Conservation (phyloP, 106 monocot genomes). For the Phalaenopsis aphrodite region DNA sequence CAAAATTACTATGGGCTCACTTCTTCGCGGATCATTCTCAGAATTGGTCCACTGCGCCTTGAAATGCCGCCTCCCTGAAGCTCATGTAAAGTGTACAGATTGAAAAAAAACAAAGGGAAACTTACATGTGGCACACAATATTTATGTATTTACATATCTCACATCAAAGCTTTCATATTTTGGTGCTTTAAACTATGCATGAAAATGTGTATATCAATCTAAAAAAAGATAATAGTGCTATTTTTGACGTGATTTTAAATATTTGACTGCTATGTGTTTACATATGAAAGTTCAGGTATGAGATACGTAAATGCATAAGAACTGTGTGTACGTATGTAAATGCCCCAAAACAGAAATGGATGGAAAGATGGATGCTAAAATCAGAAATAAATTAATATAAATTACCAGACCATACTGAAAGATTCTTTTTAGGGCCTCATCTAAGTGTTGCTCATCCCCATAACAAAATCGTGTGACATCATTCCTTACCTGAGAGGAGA, state of each 20-base stretch:
- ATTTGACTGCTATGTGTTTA: too few species aligned
- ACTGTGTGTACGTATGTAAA: too few species aligned
- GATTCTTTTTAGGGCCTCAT: slow-evolving; percentile 92
- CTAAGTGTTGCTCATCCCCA: slow-evolving; percentile 99
- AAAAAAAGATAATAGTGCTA: too few species aligned
- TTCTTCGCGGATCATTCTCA: slow-evolving; percentile 85
- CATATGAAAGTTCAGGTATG: too few species aligned
- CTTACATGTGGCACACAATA: too few species aligned
- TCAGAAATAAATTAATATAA: not conserved
- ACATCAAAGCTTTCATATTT: too few species aligned
- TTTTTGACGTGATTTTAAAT: too few species aligned
- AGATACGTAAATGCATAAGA: too few species aligned
- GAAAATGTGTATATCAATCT: too few species aligned
- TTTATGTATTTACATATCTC: too few species aligned
- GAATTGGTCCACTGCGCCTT: slow-evolving; percentile 71
- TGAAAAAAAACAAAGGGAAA: not conserved
- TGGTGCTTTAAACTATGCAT: too few species aligned
- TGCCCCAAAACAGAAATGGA: not conserved
- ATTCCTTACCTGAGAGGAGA: slow-evolving; percentile 54
- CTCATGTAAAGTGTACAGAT: not conserved
- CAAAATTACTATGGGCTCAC: slow-evolving; percentile 28
- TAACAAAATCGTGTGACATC: slow-evolving; percentile 96
- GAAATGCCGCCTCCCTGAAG: slow-evolving; percentile 88
- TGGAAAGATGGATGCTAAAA: not conserved
- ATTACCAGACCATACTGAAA: slow-evolving; percentile 97